Percentiles rank a stretch among this genome's conserved stretches.
Conservation (phyloP, 1,284 basidiomycete species). For the Papiliotrema fonsecae region DNA sequence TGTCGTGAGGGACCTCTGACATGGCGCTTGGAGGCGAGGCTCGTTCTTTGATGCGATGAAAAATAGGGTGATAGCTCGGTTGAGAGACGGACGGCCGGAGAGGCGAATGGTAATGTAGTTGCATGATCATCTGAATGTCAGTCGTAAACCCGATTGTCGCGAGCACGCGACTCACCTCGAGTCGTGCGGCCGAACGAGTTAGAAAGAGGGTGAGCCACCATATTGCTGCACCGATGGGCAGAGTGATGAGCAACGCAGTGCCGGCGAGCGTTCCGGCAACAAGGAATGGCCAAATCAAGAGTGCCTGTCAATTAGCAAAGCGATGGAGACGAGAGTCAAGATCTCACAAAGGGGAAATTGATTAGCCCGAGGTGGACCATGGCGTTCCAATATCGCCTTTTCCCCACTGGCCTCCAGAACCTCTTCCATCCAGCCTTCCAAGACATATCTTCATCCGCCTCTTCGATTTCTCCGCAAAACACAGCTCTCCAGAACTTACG, state of each 20-base stretch:
- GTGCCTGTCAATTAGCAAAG: slow-evolving; percentile 23
- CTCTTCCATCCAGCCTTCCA: slow-evolving; percentile 26
- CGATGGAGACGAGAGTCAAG: not conserved
- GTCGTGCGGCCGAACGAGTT: slow-evolving; percentile 37
- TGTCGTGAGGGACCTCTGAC: not conserved
- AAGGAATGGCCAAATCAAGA: slow-evolving; percentile 43
- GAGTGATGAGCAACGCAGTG: slow-evolving; percentile 44
- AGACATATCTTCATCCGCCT: slow-evolving; percentile 11
- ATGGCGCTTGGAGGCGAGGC: slow-evolving; percentile 10
- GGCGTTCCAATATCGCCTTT: slow-evolving; percentile 32
- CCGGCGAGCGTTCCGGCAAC: slow-evolving; percentile 43
- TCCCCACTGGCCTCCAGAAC: slow-evolving; percentile 34
- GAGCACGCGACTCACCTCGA: slow-evolving; percentile 26
- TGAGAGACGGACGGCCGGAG: slow-evolving; percentile 15
- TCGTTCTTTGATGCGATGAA: slow-evolving; percentile 29
- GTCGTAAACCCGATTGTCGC: not conserved
- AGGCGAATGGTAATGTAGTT: slow-evolving; percentile 34
- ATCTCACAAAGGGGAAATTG: slow-evolving; percentile 46
- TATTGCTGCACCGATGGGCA: slow-evolving; percentile 43
- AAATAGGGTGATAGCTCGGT: slow-evolving; percentile 39
- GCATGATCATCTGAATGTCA: slow-evolving; percentile 32
- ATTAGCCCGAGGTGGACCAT: slow-evolving; percentile 37
- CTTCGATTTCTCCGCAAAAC: slow-evolving; percentile 29
- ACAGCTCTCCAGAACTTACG: slow-evolving; percentile 25
- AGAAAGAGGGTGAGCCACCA: slow-evolving; percentile 47